These are phyloP conservation scores for Tolypocladium guangdongense DNA, from an alignment of 2,329 filamentous ascomycete species.

Conservation along the genomic window DNA sequence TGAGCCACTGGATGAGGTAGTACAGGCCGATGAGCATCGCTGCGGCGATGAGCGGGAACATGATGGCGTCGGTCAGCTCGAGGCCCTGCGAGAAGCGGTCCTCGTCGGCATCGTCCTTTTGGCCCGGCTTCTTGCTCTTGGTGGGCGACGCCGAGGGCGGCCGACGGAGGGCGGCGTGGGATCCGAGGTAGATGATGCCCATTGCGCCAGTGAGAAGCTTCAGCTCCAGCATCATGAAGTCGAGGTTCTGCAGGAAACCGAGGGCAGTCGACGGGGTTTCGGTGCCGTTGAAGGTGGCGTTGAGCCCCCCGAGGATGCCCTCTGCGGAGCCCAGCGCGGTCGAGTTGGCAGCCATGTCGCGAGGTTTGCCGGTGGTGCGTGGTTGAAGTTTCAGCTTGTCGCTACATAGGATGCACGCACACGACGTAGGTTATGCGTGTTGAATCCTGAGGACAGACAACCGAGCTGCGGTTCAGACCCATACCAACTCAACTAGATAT, in stretches of 20 bases:
- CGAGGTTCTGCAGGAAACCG: conserved; percentile 20
- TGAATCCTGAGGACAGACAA: not conserved
- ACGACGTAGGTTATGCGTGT: not conserved
- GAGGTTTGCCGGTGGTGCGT: not conserved
- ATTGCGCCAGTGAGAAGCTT: conserved; percentile 55
- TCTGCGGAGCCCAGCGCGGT: conserved; percentile 5
- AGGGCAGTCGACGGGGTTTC: conserved; percentile 13
- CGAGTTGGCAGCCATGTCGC: conserved; percentile 8
- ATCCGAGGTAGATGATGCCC: conserved; percentile 72
- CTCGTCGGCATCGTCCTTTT: conserved; percentile 34
- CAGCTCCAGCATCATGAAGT: conserved; percentile 33
- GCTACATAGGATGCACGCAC: not conserved
- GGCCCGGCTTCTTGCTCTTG: conserved; percentile 32
- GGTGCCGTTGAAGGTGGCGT: conserved; percentile 16
- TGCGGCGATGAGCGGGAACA: conserved; percentile 74
- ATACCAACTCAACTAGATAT: not conserved
- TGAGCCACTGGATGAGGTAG: conserved; percentile 78
- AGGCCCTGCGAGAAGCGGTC: conserved; percentile 36
- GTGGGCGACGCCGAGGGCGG: conserved; percentile 65
- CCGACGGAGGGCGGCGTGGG: conserved; percentile 74
- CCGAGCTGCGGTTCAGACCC: not conserved
- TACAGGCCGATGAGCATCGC: conserved; percentile 65
- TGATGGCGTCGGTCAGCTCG: conserved; percentile 63
- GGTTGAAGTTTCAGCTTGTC: not conserved
- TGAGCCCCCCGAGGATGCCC: conserved; percentile 17